Base-by-base conservation (phyloP, 179 eudicot genomes). In the Actinidia polygama region DNA sequence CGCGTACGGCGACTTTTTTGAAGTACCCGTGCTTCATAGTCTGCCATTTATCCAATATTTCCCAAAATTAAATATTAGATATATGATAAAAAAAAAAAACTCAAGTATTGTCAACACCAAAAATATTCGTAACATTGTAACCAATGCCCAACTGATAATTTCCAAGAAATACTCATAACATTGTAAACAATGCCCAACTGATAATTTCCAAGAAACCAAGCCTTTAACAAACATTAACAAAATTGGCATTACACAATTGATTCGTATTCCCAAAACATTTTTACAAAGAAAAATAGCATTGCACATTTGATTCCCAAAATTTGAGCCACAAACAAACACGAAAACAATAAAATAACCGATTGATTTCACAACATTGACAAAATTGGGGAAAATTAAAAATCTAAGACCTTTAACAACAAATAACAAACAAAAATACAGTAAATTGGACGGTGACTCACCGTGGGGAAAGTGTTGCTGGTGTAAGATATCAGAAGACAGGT, bases 381-480 rank as follows among this genome's bases (percentile, higher is more conserved):
- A n/a, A n/a, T n/a, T n/a, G n/a, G 46, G 59, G 81, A 57, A 19
- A 47, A 36, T 10, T 8, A 70, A 70, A 44, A 70, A 8, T 10
- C 24, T 51, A 50, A 66, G 8, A 3, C 10, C 10, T 5, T 21
- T 21, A 46, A 54, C 12, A 36, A 1, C 24, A 19, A 46, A 49
- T 10, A 55, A 11, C 18, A 51, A 62, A 68, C 10, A 30, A n/a
- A 23, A 73, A n/a, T 10, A 21, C 2, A 73, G 77, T 44, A 51
- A 19, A 36, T 24, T 5, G 61, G 24, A 30, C 10, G 51, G 51
- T 0, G 15, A 7, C 78, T 64, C 40, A 85, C 87, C 62, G 87
- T 85, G 62, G 87, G 87, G 72, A 85, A 85, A 63, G 87, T 85
- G 75, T 85, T 85, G 84, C 85, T 80, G 74, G 86, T 84, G 73